phyloP scores from a whole-genome alignment of 1,139 yeast species.

The Geotrichum histeridarum region DNA sequence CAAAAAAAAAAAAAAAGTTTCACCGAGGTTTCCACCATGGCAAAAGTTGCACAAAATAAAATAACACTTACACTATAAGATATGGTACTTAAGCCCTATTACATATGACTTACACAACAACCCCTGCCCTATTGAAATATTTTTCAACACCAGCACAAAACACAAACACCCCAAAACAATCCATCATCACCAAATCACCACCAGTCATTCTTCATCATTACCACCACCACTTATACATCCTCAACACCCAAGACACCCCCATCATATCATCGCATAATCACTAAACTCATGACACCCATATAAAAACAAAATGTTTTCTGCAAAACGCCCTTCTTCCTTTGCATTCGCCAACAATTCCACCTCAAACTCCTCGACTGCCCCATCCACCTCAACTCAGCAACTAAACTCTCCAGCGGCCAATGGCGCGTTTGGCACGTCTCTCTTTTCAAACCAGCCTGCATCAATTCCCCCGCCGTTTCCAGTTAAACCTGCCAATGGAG shows the following conservation, averaged over 20 bases:
- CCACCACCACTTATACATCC: background rate
- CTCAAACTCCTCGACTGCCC: background rate
- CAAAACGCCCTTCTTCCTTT: background rate
- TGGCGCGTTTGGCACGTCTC: conserved; percentile 4
- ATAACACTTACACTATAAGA: background rate
- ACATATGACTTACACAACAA: background rate
- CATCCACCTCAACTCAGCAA: background rate
- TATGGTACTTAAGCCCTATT: background rate
- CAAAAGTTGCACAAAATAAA: too few species aligned
- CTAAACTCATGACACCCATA: background rate
- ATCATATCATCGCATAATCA: background rate
- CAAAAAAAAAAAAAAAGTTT: too few species aligned
- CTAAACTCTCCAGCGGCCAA: conserved; percentile 3
- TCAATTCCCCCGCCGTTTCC: background rate
- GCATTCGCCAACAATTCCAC: background rate
- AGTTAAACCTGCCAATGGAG: background rate
- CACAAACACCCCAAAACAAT: too few species aligned
- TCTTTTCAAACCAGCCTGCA: background rate
- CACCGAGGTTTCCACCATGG: too few species aligned
- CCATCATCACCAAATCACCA: background rate
- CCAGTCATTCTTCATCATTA: background rate
- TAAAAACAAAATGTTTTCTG: background rate
- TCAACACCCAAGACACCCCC: background rate
- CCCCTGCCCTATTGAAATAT: background rate
- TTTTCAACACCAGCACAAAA: background rate